Conservation (phyloP, 441 rosid genomes). For the Erysimum pusillum region DNA sequence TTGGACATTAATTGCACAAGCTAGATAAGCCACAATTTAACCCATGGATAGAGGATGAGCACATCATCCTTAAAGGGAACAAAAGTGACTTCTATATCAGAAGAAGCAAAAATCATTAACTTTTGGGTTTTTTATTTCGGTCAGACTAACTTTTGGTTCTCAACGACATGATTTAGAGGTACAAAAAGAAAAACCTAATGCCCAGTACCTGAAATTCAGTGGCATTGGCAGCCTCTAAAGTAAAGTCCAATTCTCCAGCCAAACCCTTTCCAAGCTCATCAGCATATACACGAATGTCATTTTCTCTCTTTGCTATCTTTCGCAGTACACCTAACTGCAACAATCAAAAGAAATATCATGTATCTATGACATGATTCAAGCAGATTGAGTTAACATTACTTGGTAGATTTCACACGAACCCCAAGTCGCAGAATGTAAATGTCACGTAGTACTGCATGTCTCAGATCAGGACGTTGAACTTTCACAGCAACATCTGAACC, state of each 20-base stretch:
- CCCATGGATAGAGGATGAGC: slow-evolving; percentile 4
- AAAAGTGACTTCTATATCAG: slow-evolving; percentile 25
- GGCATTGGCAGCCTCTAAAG: slow-evolving; percentile 91
- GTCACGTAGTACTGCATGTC: slow-evolving; percentile 87
- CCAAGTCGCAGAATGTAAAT: slow-evolving; percentile 89
- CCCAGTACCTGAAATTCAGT: slow-evolving; percentile 74
- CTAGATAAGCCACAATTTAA: slow-evolving; percentile 14
- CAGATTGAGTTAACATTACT: slow-evolving; percentile 13
- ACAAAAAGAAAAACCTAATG: slow-evolving; percentile 22
- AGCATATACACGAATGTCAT: slow-evolving; percentile 90
- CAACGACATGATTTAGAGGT: background rate
- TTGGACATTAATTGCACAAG: slow-evolving; percentile 20
- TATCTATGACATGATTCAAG: slow-evolving; percentile 33
- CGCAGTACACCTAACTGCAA: slow-evolving; percentile 87
- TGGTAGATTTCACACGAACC: slow-evolving; percentile 59
- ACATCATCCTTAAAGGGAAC: slow-evolving; percentile 19
- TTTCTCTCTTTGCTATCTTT: slow-evolving; percentile 89
- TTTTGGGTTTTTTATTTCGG: background rate
- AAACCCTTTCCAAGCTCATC: slow-evolving; percentile 98
- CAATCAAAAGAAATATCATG: slow-evolving; percentile 37
- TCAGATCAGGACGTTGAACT: slow-evolving; percentile 97
- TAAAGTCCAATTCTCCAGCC: slow-evolving; percentile 92
- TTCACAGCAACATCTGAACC: slow-evolving; percentile 89
- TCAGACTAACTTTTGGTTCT: background rate
- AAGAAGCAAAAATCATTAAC: slow-evolving; percentile 13